phyloP scores from a whole-genome alignment of 495 filamentous ascomycete species.

The Tuber brumale region DNA sequence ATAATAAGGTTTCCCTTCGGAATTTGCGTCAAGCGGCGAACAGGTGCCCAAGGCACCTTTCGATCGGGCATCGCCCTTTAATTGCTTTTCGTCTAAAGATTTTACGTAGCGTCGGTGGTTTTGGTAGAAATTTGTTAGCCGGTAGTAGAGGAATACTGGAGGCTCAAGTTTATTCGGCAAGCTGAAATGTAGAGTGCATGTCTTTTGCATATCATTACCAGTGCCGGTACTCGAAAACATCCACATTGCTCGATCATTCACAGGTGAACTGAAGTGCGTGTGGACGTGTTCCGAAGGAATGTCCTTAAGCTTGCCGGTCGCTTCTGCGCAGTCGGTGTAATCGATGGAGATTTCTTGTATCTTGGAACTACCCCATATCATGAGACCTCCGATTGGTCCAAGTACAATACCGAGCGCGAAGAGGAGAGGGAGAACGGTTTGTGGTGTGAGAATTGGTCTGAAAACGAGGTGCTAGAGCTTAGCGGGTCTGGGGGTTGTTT shows the following conservation, averaged over 20 bases:
- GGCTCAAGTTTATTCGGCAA: conserved; percentile 69
- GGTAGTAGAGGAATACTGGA: conserved; percentile 84
- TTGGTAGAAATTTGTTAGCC: conserved; percentile 94
- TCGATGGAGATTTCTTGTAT: conserved; percentile 84
- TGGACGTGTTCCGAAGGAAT: conserved; percentile 55
- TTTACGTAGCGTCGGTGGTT: conserved; percentile 94
- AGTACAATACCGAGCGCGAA: conserved; percentile 78
- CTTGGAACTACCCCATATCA: conserved; percentile 70
- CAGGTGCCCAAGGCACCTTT: conserved; percentile 60
- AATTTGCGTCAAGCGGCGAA: conserved; percentile 58
- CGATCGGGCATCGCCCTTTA: conserved; percentile 64
- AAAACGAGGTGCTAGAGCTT: background rate
- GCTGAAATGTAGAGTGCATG: conserved; percentile 64
- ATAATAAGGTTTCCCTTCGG: conserved; percentile 64
- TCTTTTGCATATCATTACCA: background rate
- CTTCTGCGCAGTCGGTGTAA: conserved; percentile 64
- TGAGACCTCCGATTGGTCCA: conserved; percentile 73
- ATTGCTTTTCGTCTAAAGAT: conserved; percentile 73
- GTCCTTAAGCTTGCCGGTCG: conserved; percentile 43
- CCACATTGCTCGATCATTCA: conserved; percentile 4
- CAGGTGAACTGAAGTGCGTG: conserved; percentile 56
- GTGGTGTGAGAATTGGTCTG: conserved; percentile 89
- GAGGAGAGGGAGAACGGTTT: conserved; percentile 83
- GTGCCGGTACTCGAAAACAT: conserved; percentile 1
- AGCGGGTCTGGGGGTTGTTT: background rate